phyloP scores from a whole-genome alignment of 345 rosid species.

The Populus ilicifolia region DNA sequence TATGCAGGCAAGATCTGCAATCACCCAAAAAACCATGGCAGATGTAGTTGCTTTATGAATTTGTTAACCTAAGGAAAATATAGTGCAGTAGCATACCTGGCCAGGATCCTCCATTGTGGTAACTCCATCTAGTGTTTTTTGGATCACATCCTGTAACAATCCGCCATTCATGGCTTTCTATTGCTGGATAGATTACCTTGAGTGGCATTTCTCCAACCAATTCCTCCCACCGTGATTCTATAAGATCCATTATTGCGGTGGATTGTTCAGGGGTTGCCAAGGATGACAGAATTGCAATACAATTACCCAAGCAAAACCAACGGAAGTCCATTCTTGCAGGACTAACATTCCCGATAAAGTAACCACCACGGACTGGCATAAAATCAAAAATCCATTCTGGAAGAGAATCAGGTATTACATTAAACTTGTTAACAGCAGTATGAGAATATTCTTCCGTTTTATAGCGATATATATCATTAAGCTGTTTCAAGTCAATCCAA shows the following conservation, averaged over 20 bases:
- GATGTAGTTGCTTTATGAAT: neutral
- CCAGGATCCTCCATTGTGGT: constrained; percentile 99
- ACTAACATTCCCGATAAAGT: constrained; percentile 87
- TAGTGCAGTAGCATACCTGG: constrained; percentile 51
- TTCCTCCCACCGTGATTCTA: constrained; percentile 95
- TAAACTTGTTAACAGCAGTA: constrained; percentile 92
- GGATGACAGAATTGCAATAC: constrained; percentile 83
- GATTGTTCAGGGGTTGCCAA: constrained; percentile 93
- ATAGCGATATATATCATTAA: constrained; percentile 83
- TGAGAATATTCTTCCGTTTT: constrained; percentile 98
- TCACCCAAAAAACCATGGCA: neutral
- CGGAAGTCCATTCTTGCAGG: constrained; percentile 97
- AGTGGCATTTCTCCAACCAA: constrained; percentile 96
- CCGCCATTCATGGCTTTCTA: constrained; percentile 91
- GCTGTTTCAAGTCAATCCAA: constrained; percentile 93
- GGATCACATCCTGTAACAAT: constrained; percentile 91
- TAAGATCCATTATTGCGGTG: constrained; percentile 90
- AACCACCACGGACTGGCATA: constrained; percentile 81
- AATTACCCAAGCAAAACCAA: constrained; percentile 93
- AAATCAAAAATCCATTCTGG: constrained; percentile 95
- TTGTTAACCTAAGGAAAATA: neutral
- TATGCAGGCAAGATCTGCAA: neutral
- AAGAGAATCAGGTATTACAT: constrained; percentile 93
- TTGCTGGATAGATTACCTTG: constrained; percentile 86
- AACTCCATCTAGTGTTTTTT: constrained; percentile 95